Percentiles rank a stretch among this genome's conserved stretches.
Conservation (phyloP, 2,329 filamentous ascomycete species). For the Aspergillus neoniger region DNA sequence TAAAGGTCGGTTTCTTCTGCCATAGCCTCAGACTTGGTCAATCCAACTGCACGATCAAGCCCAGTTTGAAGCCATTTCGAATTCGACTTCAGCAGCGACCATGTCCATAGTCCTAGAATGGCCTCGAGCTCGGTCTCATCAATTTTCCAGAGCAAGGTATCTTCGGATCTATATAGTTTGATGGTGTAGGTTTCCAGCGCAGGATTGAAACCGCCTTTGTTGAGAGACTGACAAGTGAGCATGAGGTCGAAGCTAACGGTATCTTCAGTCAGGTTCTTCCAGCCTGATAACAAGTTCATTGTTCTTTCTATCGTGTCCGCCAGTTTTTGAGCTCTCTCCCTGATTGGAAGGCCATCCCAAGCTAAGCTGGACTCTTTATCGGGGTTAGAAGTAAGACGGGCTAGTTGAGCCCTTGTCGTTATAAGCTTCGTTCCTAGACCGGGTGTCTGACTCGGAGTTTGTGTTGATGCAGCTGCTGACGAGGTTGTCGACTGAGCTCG, state of each 20-base stretch:
- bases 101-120: conserved; percentile 35
- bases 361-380: conserved; percentile 10
- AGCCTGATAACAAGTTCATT: conserved; percentile 31
- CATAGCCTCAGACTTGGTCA: conserved; percentile 22
- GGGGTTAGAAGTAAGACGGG: conserved; percentile 23
- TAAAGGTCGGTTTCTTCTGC: conserved; percentile 26
- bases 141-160: conserved; percentile 29
- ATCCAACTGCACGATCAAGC: conserved; percentile 27
- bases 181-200: conserved; percentile 19
- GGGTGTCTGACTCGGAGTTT: neutral
- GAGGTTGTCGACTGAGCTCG: conserved; percentile 10
- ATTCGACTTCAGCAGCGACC: conserved; percentile 30
- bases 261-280: conserved; percentile 18
- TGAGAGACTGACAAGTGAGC: conserved; percentile 18
- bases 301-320: conserved; percentile 29
- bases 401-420: conserved; percentile 25
- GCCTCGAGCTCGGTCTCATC: conserved; percentile 33
- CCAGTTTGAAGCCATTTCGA: conserved; percentile 16
- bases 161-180: conserved; percentile 21
- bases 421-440: conserved; percentile 19
- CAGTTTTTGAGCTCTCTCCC: conserved; percentile 24
- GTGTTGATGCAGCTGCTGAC: conserved; percentile 12
- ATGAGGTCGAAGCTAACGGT: conserved; percentile 22
- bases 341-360: conserved; percentile 34
- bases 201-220: neutral